These are phyloP conservation scores for Glycyrrhiza uralensis DNA, from an alignment of 306 rosid species.

Conservation along the genomic window DNA sequence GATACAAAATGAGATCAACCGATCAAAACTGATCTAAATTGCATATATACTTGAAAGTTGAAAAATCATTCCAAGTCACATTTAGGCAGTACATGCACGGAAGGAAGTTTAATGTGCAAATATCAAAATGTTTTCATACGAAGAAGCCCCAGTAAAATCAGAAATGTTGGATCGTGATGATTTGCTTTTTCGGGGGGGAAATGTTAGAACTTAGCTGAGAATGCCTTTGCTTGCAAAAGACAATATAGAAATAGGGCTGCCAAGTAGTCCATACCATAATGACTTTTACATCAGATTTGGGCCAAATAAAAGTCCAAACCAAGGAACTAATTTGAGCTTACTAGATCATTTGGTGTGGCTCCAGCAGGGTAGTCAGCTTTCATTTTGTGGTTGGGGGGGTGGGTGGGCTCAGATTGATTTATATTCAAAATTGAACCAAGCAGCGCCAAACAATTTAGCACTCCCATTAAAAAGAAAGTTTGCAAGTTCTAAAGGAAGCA, in stretches of 20 bases:
- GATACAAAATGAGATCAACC: background rate
- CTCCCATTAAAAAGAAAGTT: background rate
- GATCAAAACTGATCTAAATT: background rate
- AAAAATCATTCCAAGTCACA: background rate
- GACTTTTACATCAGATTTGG: background rate
- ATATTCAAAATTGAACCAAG: background rate
- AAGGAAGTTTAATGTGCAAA: background rate
- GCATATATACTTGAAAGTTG: background rate
- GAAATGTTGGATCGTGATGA: background rate
- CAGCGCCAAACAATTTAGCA: background rate
- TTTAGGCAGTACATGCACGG: background rate
- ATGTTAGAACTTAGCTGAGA: background rate
- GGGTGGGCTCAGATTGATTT: background rate
- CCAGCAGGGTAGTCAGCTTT: background rate
- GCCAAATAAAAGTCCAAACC: slow-evolving; percentile 2
- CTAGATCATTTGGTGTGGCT: background rate
- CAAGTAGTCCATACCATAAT: background rate
- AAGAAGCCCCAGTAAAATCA: background rate
- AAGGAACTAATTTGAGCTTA: background rate
- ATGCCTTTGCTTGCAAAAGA: background rate
- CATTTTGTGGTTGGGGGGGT: background rate
- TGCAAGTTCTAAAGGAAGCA: background rate
- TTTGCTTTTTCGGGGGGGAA: background rate
- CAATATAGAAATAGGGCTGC: background rate
- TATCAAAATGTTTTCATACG: background rate